phyloP scores from a whole-genome alignment of 441 rosid genomes.

The Populus hybrid region DNA sequence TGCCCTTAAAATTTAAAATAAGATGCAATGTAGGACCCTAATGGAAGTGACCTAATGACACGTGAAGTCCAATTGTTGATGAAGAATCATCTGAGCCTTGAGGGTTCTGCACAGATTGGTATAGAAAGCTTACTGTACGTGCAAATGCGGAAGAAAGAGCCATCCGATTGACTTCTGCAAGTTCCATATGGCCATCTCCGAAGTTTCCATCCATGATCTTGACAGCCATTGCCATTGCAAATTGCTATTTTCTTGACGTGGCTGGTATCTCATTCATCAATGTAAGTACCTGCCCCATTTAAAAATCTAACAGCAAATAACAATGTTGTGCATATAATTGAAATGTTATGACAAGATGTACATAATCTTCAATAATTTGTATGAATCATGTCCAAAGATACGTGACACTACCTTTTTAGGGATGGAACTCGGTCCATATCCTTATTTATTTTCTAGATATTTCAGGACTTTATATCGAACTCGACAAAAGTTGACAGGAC shows the following conservation, averaged over 20 bases:
- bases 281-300: conserved; percentile 24
- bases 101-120: conserved; percentile 38
- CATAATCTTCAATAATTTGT: background rate
- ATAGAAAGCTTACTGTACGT: conserved; percentile 44
- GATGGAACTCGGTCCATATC: too few relatives aligned
- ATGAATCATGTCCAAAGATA: background rate
- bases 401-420: too few relatives aligned
- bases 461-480: too few relatives aligned
- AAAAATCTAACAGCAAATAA: background rate
- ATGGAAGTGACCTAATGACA: conserved; percentile 42
- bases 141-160: conserved; percentile 62
- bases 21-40: conserved; percentile 46
- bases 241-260: conserved; percentile 66
- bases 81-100: conserved; percentile 19
- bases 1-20: conserved; percentile 38
- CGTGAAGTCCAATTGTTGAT: conserved; percentile 36
- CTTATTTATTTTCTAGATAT: too few relatives aligned
- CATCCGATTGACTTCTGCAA: conserved; percentile 54
- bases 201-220: conserved; percentile 72
- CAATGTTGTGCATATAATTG: too few relatives aligned
- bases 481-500: too few relatives aligned
- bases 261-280: conserved; percentile 66
- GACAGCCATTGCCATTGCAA: conserved; percentile 71
- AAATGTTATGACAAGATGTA: background rate
- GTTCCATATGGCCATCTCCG: conserved; percentile 36